Evolutionary conservation across 441 rosid genomes (phyloP).

Genomic region (Erodium trifolium): DNA sequence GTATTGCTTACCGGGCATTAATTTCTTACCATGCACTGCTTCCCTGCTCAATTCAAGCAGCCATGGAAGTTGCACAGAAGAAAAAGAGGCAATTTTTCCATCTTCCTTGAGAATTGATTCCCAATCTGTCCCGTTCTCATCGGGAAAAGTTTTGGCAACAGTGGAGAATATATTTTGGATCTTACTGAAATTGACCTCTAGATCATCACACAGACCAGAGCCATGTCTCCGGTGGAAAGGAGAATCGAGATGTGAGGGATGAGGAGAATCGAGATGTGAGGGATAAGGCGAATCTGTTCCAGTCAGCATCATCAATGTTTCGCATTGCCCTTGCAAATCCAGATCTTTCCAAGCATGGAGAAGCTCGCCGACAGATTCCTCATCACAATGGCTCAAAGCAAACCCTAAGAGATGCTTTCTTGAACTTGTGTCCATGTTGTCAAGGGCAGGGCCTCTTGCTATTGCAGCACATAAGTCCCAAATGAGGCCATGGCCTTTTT

Average conservation of each 20-base stretch:
- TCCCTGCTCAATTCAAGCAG: constrained; percentile 66
- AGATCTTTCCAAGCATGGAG: constrained; percentile 97
- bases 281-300: constrained; percentile 45
- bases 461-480: constrained; percentile 99
- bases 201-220: constrained; percentile 41
- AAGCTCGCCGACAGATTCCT: constrained; percentile 86
- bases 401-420: constrained; percentile 83
- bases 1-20: constrained; percentile 47
- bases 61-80: constrained; percentile 84
- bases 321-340: constrained; percentile 83
- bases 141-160: constrained; percentile 62
- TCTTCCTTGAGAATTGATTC: constrained; percentile 59
- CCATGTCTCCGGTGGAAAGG: constrained; percentile 35
- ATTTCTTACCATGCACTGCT: constrained; percentile 36
- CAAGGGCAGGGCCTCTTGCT: constrained; percentile 96
- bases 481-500: constrained; percentile 84
- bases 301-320: constrained; percentile 48
- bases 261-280: constrained; percentile 30
- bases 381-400: constrained; percentile 90
- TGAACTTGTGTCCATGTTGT: constrained; percentile 72
- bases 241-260: constrained; percentile 15
- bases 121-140: constrained; percentile 45
- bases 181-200: constrained; percentile 34
- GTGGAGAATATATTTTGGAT: constrained; percentile 41
- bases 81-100: constrained; percentile 70